phyloP scores from a whole-genome alignment of 179 eudicot species.

The Actinidia chinensis region DNA sequence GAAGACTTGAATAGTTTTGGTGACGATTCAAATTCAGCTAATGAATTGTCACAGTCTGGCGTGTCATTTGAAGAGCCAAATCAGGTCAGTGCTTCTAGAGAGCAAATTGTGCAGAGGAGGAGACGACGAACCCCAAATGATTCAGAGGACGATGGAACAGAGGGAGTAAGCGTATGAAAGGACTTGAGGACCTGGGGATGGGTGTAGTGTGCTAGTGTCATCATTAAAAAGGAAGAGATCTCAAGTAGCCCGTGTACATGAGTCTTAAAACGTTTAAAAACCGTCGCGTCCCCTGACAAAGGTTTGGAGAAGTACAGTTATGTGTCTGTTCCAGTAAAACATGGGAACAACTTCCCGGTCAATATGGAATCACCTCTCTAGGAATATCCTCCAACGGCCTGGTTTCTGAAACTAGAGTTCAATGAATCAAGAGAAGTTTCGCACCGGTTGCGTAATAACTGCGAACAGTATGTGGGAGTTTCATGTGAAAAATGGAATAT shows the following conservation, averaged over 20 bases:
- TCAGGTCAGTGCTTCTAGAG: slow-evolving; percentile 33
- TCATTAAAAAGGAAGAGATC: slow-evolving; percentile 66
- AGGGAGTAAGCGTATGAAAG: slow-evolving; percentile 87
- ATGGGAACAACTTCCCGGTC: slow-evolving; percentile 51
- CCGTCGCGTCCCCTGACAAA: slow-evolving; percentile 65
- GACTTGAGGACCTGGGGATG: slow-evolving; percentile 68
- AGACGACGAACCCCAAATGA: slow-evolving; percentile 63
- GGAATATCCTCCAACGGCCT: slow-evolving; percentile 32
- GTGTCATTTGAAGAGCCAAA: slow-evolving; percentile 60
- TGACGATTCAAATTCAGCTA: slow-evolving; percentile 42
- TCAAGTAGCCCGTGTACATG: slow-evolving; percentile 61
- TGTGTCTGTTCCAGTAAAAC: slow-evolving; percentile 66
- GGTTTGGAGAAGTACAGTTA: slow-evolving; percentile 55
- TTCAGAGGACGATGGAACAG: slow-evolving; percentile 88
- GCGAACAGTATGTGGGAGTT: slow-evolving; percentile 39
- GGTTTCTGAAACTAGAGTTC: slow-evolving; percentile 27
- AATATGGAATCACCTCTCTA: slow-evolving; percentile 36
- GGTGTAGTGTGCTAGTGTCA: slow-evolving; percentile 48
- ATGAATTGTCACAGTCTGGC: slow-evolving; percentile 60
- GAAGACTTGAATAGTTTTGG: slow-evolving; percentile 47
- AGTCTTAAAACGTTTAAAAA: slow-evolving; percentile 61
- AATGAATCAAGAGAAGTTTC: slow-evolving; percentile 35
- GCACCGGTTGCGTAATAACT: slow-evolving; percentile 30
- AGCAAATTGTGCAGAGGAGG: slow-evolving; percentile 34
- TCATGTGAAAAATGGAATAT: slow-evolving; percentile 41